A percentile compares a stretch with the other conserved stretches of the same genome.
These are phyloP conservation scores for Fragilaria radians DNA, from an alignment of 108 stramenopile species.

Conservation along the genomic window DNA sequence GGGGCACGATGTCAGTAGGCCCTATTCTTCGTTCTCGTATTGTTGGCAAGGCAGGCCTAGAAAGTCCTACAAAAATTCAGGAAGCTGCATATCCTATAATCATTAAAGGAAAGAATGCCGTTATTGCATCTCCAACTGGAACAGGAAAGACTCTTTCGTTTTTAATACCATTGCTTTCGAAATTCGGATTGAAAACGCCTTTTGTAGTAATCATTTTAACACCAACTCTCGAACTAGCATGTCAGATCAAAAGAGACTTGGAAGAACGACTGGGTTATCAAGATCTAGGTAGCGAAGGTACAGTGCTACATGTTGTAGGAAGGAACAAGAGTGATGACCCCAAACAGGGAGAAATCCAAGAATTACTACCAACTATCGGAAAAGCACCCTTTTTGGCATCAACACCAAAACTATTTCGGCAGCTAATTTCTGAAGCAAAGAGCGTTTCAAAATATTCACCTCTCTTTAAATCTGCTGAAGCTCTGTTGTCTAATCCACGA, in stretches of 20 bases:
- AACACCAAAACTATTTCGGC: conserved; percentile 42
- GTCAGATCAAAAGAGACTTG: conserved; percentile 54
- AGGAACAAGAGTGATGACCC: not conserved
- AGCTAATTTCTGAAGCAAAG: conserved; percentile 7
- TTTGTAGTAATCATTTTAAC: conserved; percentile 49
- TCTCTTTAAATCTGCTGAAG: conserved; percentile 9
- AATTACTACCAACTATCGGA: not conserved
- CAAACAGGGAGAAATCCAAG: not conserved
- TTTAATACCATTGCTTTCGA: conserved; percentile 50
- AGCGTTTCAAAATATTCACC: not conserved
- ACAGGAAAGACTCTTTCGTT: conserved; percentile 71
- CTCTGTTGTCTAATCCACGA: conserved; percentile 32
- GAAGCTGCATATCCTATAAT: conserved; percentile 33
- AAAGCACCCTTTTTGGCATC: conserved; percentile 44
- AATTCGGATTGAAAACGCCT: conserved; percentile 13
- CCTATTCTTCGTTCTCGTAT: conserved; percentile 42
- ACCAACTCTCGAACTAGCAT: conserved; percentile 59
- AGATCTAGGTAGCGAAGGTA: conserved; percentile 1
- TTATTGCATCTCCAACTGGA: conserved; percentile 69
- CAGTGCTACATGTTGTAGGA: conserved; percentile 30
- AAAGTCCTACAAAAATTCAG: conserved; percentile 59
- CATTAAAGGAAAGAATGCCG: conserved; percentile 35
- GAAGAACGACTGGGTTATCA: conserved; percentile 28
- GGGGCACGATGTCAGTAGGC: conserved; percentile 62
- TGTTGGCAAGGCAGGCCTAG: conserved; percentile 9